Percentiles rank a stretch among this genome's conserved stretches.
Conservation (phyloP, 139 green algal species). For the Chlamydomonas eustigma region DNA sequence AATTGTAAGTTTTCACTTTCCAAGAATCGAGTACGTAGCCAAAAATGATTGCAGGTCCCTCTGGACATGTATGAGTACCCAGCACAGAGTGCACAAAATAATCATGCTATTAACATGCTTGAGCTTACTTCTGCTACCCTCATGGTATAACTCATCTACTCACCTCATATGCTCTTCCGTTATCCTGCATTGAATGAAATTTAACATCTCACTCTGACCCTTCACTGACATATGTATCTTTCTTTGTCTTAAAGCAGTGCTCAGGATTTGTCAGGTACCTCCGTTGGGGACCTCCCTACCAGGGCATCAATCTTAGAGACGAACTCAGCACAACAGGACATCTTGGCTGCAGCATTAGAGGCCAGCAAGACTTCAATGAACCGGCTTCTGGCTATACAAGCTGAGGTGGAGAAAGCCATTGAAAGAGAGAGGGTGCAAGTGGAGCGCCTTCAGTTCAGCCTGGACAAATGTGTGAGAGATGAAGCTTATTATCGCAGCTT, state of each 20-base stretch:
- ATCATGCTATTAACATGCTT: background rate
- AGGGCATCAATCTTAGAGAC: background rate
- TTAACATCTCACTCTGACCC: background rate
- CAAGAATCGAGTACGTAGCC: too few relatives aligned
- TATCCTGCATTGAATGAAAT: background rate
- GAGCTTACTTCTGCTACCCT: background rate
- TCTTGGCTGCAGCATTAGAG: background rate
- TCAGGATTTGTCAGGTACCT: background rate
- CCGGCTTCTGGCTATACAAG: background rate
- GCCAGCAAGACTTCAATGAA: background rate
- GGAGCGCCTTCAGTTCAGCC: background rate
- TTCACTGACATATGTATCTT: background rate
- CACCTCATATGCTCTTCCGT: too few relatives aligned
- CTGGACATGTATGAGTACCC: too few relatives aligned
- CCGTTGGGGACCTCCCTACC: background rate
- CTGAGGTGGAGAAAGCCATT: background rate
- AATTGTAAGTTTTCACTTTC: background rate
- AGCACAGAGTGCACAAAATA: background rate
- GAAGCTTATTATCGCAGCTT: background rate
- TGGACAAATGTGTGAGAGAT: background rate
- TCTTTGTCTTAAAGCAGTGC: too few relatives aligned
- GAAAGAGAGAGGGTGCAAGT: constrained; percentile 1
- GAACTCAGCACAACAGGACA: background rate
- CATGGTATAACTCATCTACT: too few relatives aligned
- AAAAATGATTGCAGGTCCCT: too few relatives aligned